These are phyloP conservation scores for Anaeromyces robustus DNA, from an alignment of 192 early-diverging fungal species.

Conservation along the genomic window DNA sequence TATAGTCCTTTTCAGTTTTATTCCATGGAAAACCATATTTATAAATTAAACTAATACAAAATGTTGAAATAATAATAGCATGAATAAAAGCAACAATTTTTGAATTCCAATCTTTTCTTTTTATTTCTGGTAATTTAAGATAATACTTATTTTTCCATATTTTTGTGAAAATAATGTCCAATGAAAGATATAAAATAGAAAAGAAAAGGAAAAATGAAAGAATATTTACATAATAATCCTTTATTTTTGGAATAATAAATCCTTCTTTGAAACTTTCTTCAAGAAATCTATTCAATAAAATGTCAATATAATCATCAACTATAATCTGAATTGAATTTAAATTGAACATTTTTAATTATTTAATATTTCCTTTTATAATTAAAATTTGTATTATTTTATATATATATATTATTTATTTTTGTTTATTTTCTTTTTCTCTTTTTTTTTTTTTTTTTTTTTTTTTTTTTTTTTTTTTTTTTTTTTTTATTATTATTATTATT, in stretches of 20 bases:
- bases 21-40: neutral
- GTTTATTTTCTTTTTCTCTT: too few species aligned
- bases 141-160: neutral
- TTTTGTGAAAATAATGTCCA: neutral
- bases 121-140: neutral
- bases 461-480: too few species aligned
- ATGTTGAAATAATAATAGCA: neutral
- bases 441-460: too few species aligned
- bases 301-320: neutral
- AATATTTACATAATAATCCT: neutral
- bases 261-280: neutral
- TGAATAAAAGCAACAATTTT: neutral
- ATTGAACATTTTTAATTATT: neutral
- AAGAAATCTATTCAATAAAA: neutral
- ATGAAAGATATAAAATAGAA: neutral
- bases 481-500: too few species aligned
- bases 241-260: neutral
- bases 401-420: too few species aligned
- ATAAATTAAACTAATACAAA: neutral
- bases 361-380: neutral
- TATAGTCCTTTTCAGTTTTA: neutral
- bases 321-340: neutral
- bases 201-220: neutral
- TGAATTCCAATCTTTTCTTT: neutral
- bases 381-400: neutral